These are phyloP conservation scores for Parastagonospora avenae DNA, from an alignment of 2,329 filamentous ascomycete genomes.

Conservation along the genomic window DNA sequence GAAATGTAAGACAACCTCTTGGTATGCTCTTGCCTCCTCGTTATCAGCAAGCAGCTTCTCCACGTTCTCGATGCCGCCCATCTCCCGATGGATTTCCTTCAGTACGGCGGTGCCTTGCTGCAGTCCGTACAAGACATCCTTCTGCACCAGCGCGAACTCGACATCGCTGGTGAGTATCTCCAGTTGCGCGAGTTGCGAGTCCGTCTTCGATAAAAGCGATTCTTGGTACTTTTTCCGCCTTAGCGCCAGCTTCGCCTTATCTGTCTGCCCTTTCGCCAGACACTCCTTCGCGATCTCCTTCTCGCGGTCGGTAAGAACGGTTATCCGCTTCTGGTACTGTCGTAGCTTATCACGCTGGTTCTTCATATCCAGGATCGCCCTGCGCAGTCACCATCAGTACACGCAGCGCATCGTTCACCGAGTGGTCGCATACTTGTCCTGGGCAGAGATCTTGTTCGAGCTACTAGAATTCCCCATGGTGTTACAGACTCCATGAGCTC, in stretches of 20 bases:
- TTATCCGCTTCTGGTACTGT: constrained; percentile 92
- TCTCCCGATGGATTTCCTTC: constrained; percentile 90
- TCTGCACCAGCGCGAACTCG: constrained; percentile 95
- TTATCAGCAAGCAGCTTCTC: constrained; percentile 95
- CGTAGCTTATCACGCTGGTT: constrained; percentile 96
- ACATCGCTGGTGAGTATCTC: constrained; percentile 87
- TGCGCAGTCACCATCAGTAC: constrained; percentile 47
- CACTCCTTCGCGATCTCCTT: constrained; percentile 85
- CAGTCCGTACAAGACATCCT: constrained; percentile 90
- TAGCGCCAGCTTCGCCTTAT: constrained; percentile 82
- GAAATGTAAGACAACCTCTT: constrained; percentile 64
- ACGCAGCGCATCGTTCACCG: background rate
- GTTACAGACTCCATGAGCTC: constrained; percentile 31
- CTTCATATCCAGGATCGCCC: constrained; percentile 97
- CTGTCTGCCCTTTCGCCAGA: constrained; percentile 78
- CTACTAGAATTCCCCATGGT: constrained; percentile 70
- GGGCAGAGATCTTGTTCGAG: constrained; percentile 70
- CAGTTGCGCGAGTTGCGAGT: constrained; percentile 90
- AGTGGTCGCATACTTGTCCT: constrained; percentile 74
- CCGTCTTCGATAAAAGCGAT: constrained; percentile 83
- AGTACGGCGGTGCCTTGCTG: constrained; percentile 90
- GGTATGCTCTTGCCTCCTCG: constrained; percentile 88
- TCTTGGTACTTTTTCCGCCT: constrained; percentile 98
- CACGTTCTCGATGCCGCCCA: constrained; percentile 91
- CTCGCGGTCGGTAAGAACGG: constrained; percentile 82